Base-by-base conservation (phyloP, 129 eudicot genomes). In the Smallanthus sonchifolius region DNA sequence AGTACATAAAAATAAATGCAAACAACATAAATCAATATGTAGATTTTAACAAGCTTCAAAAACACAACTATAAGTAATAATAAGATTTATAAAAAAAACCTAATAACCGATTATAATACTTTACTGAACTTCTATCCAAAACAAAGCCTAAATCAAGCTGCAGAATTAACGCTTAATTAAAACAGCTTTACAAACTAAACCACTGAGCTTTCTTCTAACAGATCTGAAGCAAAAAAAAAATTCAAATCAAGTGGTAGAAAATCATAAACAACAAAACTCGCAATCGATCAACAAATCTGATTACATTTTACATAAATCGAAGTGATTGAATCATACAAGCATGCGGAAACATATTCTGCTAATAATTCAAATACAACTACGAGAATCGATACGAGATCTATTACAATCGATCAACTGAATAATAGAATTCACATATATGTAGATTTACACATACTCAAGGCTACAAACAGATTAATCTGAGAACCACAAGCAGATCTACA, bases 191-290 rank as follows among this genome's bases (percentile, higher is more conserved):
- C 1, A 13, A 0, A 6, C 19, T 24, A 43, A 32, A 34, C 0
- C 16, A 69, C 20, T 2, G 30, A 24, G 30, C 30, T 24, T 24
- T 24, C 30, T 24, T 0, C 30, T 15, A 47, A 11, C 52, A 77
- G 81, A 77, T 68, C 81, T 68, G 6, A 32, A 16, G 7, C 4
- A n/a, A n/a, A n/a, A n/a, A n/a, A n/a, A n/a, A n/a, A 7, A 32
- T 56, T 32, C n/a, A 63, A 47, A 75, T 34, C 54, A 40, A 48
- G 39, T 6, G 0, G 42, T 13, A 35, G 1, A 32, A 5, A 2
- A 59, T 34, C 10, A 45, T 34, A 32, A 44, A 13, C 39, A 17
- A 3, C 43, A 49, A 45, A 42, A 34, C 15, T 11, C 5, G 1
- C 11, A 14, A 44, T 7, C 4, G 51, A 45, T 60, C 10, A 19